Base-by-base conservation (phyloP, 2,329 filamentous ascomycete genomes). In the Botrytis pseudocinerea region DNA sequence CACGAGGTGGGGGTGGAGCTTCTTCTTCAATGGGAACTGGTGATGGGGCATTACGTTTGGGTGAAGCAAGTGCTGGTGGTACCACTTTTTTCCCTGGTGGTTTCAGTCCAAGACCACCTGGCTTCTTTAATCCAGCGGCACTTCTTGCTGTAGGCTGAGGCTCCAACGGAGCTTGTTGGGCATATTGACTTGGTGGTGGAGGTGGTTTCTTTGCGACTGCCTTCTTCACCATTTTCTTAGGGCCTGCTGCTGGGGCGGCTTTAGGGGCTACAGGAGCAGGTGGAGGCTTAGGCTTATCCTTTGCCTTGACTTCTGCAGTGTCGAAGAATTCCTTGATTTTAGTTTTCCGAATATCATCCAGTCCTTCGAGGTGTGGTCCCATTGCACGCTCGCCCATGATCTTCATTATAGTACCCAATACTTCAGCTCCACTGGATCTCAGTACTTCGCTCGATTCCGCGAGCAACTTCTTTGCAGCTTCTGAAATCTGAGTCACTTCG, bases 351-450 rank as follows among this genome's bases (percentile, higher is more conserved):
- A 98, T 98, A 38, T 99, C 96, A 80, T 99, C 96, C 4, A 99
- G 86, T 4, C 94, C 94, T 76, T 98, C 95, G 25, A 99, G 84
- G 81, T 97, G 93, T 14, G 93, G 92, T 61, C 92, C 94, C 96
- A 99, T 99, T 70, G 93, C 93, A 73, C 96, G 90, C 82, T 99
- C 97, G 60, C 96, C 95, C 84, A 98, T 93, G 72, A 99, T 98
- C 84, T 98, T 99, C 96, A 98, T 98, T 68, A 99, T 83, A 0
- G 95, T 97, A 76, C 97, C 96, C 4, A 99, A 85, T 48, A 96
- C 91, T 82, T 99, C 96, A 22, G 95, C 95, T 81, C 95, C 96
- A 44, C 94, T 94, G 66, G 95, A 92, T 83, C 96, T 90, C 74
- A 97, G 89, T 4, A 88, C 91, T 78, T 97, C 95, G 77, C 91